phyloP scores from a whole-genome alignment of 2,329 filamentous ascomycete genomes.

The Karstenula rhodostoma region DNA sequence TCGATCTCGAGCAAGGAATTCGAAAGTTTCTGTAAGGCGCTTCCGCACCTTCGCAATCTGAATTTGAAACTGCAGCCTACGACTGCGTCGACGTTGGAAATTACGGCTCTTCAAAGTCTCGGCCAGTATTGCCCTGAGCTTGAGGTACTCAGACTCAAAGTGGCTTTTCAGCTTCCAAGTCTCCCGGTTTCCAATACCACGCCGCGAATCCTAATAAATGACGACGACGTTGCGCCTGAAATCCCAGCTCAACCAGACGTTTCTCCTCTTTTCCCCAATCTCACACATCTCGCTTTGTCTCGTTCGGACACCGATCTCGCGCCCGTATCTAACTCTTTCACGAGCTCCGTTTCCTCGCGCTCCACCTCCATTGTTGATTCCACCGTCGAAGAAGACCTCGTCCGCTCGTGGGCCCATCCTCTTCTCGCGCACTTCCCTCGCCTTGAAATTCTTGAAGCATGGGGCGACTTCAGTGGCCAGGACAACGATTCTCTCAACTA shows the following conservation, averaged over 20 bases:
- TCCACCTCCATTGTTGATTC: conserved; percentile 24
- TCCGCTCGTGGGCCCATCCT: conserved; percentile 38
- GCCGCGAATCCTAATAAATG: conserved; percentile 20
- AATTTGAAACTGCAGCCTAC: conserved; percentile 39
- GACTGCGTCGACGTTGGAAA: conserved; percentile 33
- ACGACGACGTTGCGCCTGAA: conserved; percentile 12
- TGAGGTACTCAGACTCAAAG: conserved; percentile 37
- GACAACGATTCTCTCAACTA: conserved; percentile 42
- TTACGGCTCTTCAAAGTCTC: conserved; percentile 37
- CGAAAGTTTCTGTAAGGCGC: conserved; percentile 34
- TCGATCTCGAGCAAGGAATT: conserved; percentile 36
- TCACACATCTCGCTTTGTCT: conserved; percentile 39
- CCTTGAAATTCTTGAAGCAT: conserved; percentile 44
- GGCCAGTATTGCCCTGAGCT: conserved; percentile 35
- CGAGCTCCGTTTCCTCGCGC: conserved; percentile 21
- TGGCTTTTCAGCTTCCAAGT: conserved; percentile 33
- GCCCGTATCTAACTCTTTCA: conserved; percentile 25
- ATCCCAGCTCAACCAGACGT: not conserved
- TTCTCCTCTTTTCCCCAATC: conserved; percentile 31
- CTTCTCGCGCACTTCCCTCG: conserved; percentile 38
- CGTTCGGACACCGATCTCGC: conserved; percentile 39
- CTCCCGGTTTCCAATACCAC: conserved; percentile 20
- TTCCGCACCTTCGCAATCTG: conserved; percentile 33
- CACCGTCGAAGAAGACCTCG: conserved; percentile 35
- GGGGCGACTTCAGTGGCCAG: conserved; percentile 42